A percentile compares a stretch with the other conserved stretches of the same genome.
phyloP scores from a whole-genome alignment of 257 asterid genomes.

The Primulina huaijiensis region DNA sequence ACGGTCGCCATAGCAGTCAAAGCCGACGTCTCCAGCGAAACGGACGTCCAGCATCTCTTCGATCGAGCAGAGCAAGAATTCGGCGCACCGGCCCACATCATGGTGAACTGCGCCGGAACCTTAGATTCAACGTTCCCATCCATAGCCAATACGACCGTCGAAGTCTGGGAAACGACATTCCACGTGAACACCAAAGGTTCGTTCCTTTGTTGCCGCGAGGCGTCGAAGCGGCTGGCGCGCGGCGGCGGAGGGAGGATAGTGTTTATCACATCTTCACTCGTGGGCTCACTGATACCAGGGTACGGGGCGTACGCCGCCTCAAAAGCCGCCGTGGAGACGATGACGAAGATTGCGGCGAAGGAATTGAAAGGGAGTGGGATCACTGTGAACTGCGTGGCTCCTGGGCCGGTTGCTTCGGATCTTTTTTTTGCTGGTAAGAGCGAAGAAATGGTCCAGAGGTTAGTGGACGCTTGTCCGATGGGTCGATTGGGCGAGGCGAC shows the following conservation, averaged over 20 bases:
- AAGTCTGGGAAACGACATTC: conserved; percentile 55
- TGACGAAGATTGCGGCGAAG: conserved; percentile 66
- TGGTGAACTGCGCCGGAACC: conserved; percentile 59
- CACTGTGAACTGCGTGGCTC: conserved; percentile 72
- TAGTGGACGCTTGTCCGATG: conserved; percentile 46
- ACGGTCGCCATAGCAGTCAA: conserved; percentile 46
- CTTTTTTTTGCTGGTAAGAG: conserved; percentile 54
- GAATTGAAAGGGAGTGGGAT: conserved; percentile 70
- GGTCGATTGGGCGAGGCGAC: conserved; percentile 61
- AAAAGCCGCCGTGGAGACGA: conserved; percentile 78
- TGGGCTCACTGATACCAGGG: conserved; percentile 45
- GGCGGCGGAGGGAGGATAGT: conserved; percentile 73
- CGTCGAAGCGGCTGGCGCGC: conserved; percentile 50
- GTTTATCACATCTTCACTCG: conserved; percentile 46
- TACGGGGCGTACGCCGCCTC: conserved; percentile 62
- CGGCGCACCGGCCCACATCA: conserved; percentile 42
- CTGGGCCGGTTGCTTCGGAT: conserved; percentile 72
- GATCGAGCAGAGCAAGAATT: conserved; percentile 56
- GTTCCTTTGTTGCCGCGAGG: conserved; percentile 58
- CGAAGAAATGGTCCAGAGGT: conserved; percentile 45
- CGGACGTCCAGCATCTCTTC: conserved; percentile 54
- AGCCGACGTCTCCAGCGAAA: conserved; percentile 59
- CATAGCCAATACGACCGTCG: conserved; percentile 38
- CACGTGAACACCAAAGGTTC: conserved; percentile 59
- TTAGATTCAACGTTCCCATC: conserved; percentile 47